Percentiles rank a stretch among this genome's conserved stretches.
Evolutionary conservation across 352 stramenopile genomes (phyloP).

Genomic region (Globisporangium mamillatum): DNA sequence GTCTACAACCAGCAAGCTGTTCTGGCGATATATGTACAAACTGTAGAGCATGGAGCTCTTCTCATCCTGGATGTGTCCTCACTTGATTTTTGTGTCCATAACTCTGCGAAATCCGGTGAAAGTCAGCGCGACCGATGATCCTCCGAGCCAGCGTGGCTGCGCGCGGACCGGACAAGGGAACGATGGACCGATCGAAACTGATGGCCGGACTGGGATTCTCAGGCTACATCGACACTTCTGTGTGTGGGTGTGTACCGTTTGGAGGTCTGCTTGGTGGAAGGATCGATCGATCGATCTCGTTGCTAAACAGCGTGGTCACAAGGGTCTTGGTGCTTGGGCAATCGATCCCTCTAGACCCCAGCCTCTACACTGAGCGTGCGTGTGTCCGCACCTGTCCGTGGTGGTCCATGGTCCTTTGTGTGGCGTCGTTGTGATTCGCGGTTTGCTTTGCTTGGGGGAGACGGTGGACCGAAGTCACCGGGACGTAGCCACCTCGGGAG

Average conservation of each 20-base stretch:
- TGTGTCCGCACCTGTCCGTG: background rate
- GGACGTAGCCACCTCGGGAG: constrained; percentile 4
- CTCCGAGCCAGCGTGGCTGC: background rate
- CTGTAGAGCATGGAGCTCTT: background rate
- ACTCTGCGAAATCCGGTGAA: constrained; percentile 7
- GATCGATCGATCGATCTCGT: background rate
- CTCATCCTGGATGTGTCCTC: background rate
- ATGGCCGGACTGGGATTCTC: background rate
- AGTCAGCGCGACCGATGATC: background rate
- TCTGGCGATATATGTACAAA: background rate
- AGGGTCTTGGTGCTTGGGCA: background rate
- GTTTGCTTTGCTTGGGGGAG: background rate
- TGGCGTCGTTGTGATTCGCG: background rate
- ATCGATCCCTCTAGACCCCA: background rate
- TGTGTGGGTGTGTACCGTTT: background rate
- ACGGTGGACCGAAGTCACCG: constrained; percentile 7
- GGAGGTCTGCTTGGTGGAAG: background rate
- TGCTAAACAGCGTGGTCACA: background rate
- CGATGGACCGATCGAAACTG: background rate
- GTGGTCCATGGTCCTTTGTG: background rate
- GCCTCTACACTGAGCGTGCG: background rate
- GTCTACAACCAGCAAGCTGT: background rate
- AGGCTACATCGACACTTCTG: background rate
- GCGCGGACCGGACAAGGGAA: background rate
- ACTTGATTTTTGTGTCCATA: constrained; percentile 6